Conservation (phyloP, 192 early-diverging fungal genomes). For the Dispira simplex region DNA sequence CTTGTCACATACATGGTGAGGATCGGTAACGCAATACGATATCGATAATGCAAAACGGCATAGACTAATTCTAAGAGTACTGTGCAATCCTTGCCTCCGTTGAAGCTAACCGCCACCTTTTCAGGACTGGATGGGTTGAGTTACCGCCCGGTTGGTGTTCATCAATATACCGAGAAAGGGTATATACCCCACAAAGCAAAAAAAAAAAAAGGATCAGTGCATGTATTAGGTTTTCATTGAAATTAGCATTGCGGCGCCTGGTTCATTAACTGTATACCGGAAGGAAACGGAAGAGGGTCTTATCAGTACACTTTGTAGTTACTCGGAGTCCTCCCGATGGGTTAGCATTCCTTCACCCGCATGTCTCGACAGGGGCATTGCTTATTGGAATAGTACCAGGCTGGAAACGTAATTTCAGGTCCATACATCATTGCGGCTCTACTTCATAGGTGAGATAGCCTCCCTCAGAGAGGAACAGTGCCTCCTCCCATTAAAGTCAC, state of each 20-base stretch:
- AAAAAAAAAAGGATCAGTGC: background rate
- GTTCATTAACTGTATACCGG: background rate
- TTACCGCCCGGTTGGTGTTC: too few species aligned
- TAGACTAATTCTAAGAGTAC: slow-evolving; percentile 69
- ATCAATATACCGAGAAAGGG: too few species aligned
- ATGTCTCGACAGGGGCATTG: too few species aligned
- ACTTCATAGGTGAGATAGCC: background rate
- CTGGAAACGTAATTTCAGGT: too few species aligned
- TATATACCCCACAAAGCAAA: too few species aligned
- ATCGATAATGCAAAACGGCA: slow-evolving; percentile 37
- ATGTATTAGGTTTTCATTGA: background rate
- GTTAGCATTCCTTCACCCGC: too few species aligned
- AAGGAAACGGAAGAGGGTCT: background rate
- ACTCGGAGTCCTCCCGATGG: too few species aligned
- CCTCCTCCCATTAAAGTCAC: background rate
- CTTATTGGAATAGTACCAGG: too few species aligned
- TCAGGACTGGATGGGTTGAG: slow-evolving; percentile 27
- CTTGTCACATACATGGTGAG: slow-evolving; percentile 59
- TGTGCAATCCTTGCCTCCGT: slow-evolving; percentile 97
- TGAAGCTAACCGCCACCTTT: slow-evolving; percentile 67
- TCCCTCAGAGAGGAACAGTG: background rate
- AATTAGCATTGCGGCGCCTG: background rate
- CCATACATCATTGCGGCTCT: background rate
- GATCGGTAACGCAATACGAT: slow-evolving; percentile 21
- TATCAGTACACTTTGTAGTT: background rate